phyloP scores from a whole-genome alignment of 306 rosid species.

The Benincasa hispida region DNA sequence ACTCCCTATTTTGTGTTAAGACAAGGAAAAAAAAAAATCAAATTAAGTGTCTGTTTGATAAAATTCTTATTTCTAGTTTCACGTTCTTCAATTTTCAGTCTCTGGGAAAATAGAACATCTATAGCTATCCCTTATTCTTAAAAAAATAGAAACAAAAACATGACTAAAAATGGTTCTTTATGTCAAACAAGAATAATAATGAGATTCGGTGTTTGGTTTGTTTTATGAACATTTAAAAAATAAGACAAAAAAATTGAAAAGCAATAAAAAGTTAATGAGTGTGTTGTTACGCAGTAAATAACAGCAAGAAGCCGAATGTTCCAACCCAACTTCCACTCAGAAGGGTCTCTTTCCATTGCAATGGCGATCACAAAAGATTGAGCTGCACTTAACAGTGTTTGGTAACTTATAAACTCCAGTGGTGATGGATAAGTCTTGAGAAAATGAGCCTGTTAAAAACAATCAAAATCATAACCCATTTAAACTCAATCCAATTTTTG shows the following conservation, averaged over 20 bases:
- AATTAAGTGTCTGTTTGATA: too few relatives aligned
- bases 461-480: too few relatives aligned
- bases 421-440: constrained; percentile 57
- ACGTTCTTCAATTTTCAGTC: too few relatives aligned
- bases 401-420: constrained; percentile 49
- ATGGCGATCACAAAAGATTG: constrained; percentile 56
- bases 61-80: too few relatives aligned
- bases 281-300: constrained; percentile 42
- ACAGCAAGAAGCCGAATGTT: constrained; percentile 57
- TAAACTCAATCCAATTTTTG: too few relatives aligned
- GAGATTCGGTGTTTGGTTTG: neutral
- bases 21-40: neutral
- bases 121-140: too few relatives aligned
- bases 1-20: neutral
- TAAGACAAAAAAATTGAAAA: neutral
- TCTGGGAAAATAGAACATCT: too few relatives aligned
- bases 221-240: neutral
- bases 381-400: constrained; percentile 43
- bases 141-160: too few relatives aligned
- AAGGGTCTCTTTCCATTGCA: constrained; percentile 49
- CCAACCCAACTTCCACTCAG: constrained; percentile 74
- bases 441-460: constrained; percentile 28
- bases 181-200: neutral
- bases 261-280: neutral
- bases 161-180: too few relatives aligned